Base-by-base conservation (phyloP, 176 grass and related monocot genomes). In the Oropetium thomaeum region DNA sequence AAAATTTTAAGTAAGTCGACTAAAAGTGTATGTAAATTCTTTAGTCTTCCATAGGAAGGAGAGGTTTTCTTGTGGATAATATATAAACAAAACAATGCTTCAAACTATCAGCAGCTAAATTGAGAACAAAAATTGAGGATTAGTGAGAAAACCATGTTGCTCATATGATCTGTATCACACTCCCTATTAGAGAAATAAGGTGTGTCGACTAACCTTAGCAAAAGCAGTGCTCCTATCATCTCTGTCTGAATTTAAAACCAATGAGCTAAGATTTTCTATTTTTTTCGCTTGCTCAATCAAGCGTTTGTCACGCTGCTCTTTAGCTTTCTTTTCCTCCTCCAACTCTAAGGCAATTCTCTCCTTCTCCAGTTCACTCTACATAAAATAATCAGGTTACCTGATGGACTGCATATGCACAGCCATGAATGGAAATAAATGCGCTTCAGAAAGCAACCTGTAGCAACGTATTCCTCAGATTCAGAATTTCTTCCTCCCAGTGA, bases 301-400 rank as follows among this genome's bases (percentile, higher is more conserved):
- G 66, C 90, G 82, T 53, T 74, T 89, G 34, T 97, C 93, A n/a
- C 88, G 83, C 32, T 93, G 85, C 69, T 89, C 94, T 86, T 93
- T 97, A 58, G 88, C 88, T 87, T 87, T 93, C 75, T 90, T 97
- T 82, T 93, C 94, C 79, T 93, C 94, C 65, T 97, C 90, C 86
- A 97, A 71, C 78, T 93, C 94, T 68, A 97, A 87, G 53, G 83
- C 65, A 65, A 97, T 97, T 77, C 90, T 93, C 76, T 97, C 94
- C 61, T 97, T 97, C 78, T 97, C 94, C 22, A 93, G 65, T 87
- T 97, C 94, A 81, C 90, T 97, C 94, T 97, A 79, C 71, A 78
- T 77, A 80, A 38, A 26, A 43, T 70, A 65, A 31, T 51, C 25
- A 72, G 32, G 62, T 74, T 62, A 70, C 44, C 45, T 70, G 28